A percentile compares a stretch with the other conserved stretches of the same genome.
Conservation (phyloP, 306 rosid genomes). For the Elaeagnus macrophylla region DNA sequence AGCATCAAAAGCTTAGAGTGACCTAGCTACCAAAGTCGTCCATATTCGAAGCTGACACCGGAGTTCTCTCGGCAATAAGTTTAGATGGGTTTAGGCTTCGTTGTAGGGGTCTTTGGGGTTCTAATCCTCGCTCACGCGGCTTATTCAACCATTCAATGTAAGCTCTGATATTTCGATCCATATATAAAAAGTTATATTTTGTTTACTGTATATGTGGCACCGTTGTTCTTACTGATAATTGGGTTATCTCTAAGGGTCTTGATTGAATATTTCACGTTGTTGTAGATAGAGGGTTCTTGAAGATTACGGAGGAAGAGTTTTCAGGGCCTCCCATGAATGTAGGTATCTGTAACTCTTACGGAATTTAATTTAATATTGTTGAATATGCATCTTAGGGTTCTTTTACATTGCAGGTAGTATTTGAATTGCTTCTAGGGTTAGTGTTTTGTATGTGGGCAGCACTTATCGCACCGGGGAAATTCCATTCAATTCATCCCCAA, state of each 20-base stretch:
- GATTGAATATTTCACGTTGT: conserved; percentile 17
- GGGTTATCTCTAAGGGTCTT: conserved; percentile 6
- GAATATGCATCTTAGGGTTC: conserved; percentile 6
- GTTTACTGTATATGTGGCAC: not conserved
- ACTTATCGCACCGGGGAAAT: conserved; percentile 56
- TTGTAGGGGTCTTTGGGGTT: conserved; percentile 51
- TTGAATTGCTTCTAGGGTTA: conserved; percentile 55
- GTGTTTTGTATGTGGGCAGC: conserved; percentile 69
- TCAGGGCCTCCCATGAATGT: conserved; percentile 70
- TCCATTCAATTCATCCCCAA: conserved; percentile 58
- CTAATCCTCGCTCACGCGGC: conserved; percentile 60
- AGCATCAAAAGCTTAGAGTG: too few species aligned
- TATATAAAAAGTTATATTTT: not conserved
- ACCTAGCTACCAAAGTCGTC: not conserved
- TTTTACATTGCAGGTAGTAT: conserved; percentile 40
- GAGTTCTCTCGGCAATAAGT: conserved; percentile 18
- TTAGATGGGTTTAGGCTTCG: conserved; percentile 41
- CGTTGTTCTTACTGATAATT: conserved; percentile 2
- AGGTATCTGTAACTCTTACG: conserved; percentile 9
- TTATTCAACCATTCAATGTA: conserved; percentile 68
- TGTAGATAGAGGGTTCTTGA: conserved; percentile 73
- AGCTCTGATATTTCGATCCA: conserved; percentile 10
- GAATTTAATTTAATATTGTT: not conserved
- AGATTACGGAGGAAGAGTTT: conserved; percentile 86
- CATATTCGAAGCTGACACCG: conserved; percentile 12